These are phyloP conservation scores for Aschersonia sp. DNA, from an alignment of 2,329 filamentous ascomycete genomes.

Conservation along the genomic window DNA sequence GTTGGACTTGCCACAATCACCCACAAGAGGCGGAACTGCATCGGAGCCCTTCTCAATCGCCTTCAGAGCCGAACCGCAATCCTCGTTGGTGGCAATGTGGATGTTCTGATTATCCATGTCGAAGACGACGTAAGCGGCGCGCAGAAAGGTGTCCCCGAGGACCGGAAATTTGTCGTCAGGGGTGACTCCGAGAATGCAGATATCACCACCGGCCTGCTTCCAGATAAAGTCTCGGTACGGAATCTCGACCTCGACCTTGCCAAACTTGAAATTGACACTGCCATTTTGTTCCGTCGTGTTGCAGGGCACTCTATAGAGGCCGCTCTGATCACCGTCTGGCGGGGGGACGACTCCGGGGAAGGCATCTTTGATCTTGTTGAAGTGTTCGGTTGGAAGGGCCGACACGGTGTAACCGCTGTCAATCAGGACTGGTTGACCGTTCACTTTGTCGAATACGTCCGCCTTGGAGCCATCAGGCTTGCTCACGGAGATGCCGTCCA, in stretches of 20 bases:
- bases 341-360: constrained; percentile 16
- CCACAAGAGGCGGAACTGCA: constrained; percentile 16
- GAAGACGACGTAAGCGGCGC: constrained; percentile 28
- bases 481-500: constrained; percentile 21
- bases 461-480: constrained; percentile 20
- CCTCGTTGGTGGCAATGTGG: constrained; percentile 20
- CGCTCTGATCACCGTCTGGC: constrained; percentile 11
- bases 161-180: constrained; percentile 22
- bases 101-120: constrained; percentile 25
- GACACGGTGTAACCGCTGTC: constrained; percentile 56
- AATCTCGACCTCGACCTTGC: constrained; percentile 27
- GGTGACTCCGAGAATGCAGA: constrained; percentile 31
- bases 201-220: constrained; percentile 14
- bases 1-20: constrained; percentile 14
- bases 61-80: constrained; percentile 23
- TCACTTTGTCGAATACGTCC: constrained; percentile 26
- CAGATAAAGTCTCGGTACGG: constrained; percentile 31
- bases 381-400: constrained; percentile 45
- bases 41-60: constrained; percentile 24
- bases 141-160: constrained; percentile 29
- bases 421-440: constrained; percentile 34
- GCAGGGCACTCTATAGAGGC: constrained; percentile 35
- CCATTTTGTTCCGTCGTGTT: constrained; percentile 17
- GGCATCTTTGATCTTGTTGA: constrained; percentile 25
- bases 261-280: constrained; percentile 33